phyloP scores from a whole-genome alignment of 306 rosid species.

The Fagus sylvatica region DNA sequence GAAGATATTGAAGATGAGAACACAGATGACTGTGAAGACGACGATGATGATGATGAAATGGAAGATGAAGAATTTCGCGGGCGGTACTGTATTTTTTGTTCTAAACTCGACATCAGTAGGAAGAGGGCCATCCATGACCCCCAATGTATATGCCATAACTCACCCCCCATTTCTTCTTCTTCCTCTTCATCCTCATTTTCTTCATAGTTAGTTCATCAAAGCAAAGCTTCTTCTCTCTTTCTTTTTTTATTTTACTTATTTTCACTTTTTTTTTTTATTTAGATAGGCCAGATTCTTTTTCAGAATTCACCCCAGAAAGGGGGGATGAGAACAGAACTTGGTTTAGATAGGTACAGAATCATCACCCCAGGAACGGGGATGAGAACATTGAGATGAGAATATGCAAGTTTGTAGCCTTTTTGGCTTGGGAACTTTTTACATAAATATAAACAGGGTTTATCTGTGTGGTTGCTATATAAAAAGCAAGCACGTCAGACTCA shows the following conservation, averaged over 20 bases:
- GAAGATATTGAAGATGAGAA: constrained; percentile 33
- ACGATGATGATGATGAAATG: background rate
- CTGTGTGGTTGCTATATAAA: background rate
- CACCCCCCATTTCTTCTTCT: too few relatives aligned
- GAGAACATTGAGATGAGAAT: background rate
- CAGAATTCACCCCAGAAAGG: too few relatives aligned
- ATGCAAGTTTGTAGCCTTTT: background rate
- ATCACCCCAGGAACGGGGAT: constrained; percentile 7
- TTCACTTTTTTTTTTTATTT: too few relatives aligned
- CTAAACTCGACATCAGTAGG: too few relatives aligned
- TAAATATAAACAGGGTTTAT: constrained; percentile 10
- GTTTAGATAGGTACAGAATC: constrained; percentile 25
- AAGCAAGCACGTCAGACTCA: background rate
- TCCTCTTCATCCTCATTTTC: constrained; percentile 39
- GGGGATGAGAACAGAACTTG: too few relatives aligned
- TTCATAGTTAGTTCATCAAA: background rate
- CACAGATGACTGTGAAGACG: constrained; percentile 10
- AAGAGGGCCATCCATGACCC: too few relatives aligned
- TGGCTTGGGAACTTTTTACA: constrained; percentile 2
- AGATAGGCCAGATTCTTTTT: too few relatives aligned
- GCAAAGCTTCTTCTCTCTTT: too few relatives aligned
- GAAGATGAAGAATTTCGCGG: too few relatives aligned
- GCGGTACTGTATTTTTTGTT: too few relatives aligned
- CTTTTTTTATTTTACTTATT: too few relatives aligned
- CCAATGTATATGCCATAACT: too few relatives aligned